A percentile compares a stretch with the other conserved stretches of the same genome.
phyloP scores from a whole-genome alignment of 139 green algal species.

The Haematococcus sp. region DNA sequence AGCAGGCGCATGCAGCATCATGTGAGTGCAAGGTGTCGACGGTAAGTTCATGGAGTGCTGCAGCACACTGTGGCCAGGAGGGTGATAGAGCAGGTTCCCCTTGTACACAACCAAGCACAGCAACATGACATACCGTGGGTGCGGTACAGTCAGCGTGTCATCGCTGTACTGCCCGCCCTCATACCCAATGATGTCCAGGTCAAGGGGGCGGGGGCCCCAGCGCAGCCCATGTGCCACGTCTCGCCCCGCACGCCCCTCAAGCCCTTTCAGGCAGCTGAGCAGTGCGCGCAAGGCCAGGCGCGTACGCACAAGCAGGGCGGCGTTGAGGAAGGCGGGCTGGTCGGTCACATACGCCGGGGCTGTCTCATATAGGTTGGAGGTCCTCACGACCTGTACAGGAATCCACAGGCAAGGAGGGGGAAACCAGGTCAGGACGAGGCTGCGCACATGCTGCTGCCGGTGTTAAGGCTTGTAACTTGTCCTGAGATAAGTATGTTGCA shows the following conservation, averaged over 20 bases:
- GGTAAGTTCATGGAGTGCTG: too few species aligned
- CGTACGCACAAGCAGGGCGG: slow-evolving; percentile 68
- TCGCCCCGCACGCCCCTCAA: slow-evolving; percentile 62
- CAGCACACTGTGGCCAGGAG: background rate
- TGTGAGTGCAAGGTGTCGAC: too few species aligned
- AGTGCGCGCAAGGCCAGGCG: slow-evolving; percentile 57
- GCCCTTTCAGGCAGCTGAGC: slow-evolving; percentile 66
- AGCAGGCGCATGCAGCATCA: background rate
- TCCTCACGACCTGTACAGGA: slow-evolving; percentile 52
- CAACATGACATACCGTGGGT: slow-evolving; percentile 28
- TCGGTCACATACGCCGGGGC: slow-evolving; percentile 77
- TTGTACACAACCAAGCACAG: background rate
- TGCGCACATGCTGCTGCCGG: too few species aligned
- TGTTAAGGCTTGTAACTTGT: background rate
- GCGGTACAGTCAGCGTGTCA: slow-evolving; percentile 25
- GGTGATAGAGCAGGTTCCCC: background rate
- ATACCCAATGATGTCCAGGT: slow-evolving; percentile 96
- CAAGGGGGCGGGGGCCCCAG: slow-evolving; percentile 87
- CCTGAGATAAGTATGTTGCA: background rate
- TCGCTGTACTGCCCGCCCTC: slow-evolving; percentile 23
- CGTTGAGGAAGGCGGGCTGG: slow-evolving; percentile 88
- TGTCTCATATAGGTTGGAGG: slow-evolving; percentile 86
- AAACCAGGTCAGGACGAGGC: background rate
- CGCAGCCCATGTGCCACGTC: slow-evolving; percentile 37
- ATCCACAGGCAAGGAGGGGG: background rate